Base-by-base conservation (phyloP, 805 yeast species). In the Kurtzmaniella cleridarum region DNA sequence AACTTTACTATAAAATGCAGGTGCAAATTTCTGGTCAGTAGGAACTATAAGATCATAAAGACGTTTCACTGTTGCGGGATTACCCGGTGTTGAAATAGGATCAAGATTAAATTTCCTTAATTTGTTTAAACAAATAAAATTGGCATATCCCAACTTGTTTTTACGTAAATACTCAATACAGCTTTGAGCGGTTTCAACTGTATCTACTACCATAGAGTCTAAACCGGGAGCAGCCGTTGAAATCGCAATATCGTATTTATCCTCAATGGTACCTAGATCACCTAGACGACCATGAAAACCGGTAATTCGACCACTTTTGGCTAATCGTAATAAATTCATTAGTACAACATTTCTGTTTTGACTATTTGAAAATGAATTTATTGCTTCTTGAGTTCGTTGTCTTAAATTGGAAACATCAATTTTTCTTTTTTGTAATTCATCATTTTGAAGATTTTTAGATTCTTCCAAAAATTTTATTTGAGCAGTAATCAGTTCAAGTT, bases 211-310 rank as follows among this genome's bases (percentile, higher is more conserved):
- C 72, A 89, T 79, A 45, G 95, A 91, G 56, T 91, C 95, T 41
- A 93, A 68, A 7, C 90, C 81, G 1, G 95, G 89, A 47, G 93
- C 88, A 0, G 96, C 98, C 0, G 98, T 93, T 0, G 98, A 89
- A 7, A 93, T 79, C 0, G 98, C 98, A 38, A 89, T 76, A 60
- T 95, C 98, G 57, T 84, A 93, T 51, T 77, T 75, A 46, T 84
- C 86, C 55, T 88, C 96, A 46, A 93, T 93, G 2, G 75, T 73
- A n/a, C 96, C 99, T 33, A 93, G 65, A 49, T 88, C 95, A 13
- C 98, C 99, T 12, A 93, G 64, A 45, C 96, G 71, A 0, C 98
- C 98, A 55, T 86, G 73, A 49, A 91, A 86, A 0, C 98, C 98
- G 5, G 66, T 65, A 17, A 95, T 75, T 50, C 95, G 73, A 5